A percentile compares a stretch with the other conserved stretches of the same genome.
phyloP scores from a whole-genome alignment of 768 basidiomycete species.

The Boletus subcaerulescens region DNA sequence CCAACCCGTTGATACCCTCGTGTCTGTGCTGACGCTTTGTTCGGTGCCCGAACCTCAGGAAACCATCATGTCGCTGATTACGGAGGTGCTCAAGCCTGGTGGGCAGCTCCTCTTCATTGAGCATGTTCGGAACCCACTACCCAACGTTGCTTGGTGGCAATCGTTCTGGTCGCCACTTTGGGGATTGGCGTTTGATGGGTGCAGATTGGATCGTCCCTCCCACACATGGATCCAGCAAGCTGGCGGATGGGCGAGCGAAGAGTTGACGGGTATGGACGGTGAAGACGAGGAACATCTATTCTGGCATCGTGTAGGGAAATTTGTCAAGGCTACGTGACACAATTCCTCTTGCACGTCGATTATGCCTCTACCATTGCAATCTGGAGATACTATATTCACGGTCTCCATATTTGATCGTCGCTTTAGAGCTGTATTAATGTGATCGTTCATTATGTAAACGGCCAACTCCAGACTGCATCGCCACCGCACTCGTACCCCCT shows the following conservation, averaged over 20 bases:
- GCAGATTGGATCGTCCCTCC: conserved; percentile 57
- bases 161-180: conserved; percentile 70
- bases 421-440: too few relatives aligned
- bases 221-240: conserved; percentile 43
- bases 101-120: conserved; percentile 68
- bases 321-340: conserved; percentile 41
- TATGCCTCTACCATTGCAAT: background rate
- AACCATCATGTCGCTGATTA: conserved; percentile 45
- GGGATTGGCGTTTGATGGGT: conserved; percentile 58
- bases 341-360: background rate
- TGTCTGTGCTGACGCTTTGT: conserved; percentile 67
- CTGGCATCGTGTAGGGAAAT: conserved; percentile 57
- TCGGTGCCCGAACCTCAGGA: conserved; percentile 54
- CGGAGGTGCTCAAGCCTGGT: conserved; percentile 57
- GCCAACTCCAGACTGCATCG: too few relatives aligned
- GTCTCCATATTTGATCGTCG: too few relatives aligned
- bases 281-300: conserved; percentile 59
- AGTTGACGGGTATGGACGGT: conserved; percentile 46
- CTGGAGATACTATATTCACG: too few relatives aligned
- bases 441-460: too few relatives aligned
- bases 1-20: conserved; percentile 53
- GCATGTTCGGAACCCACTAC: conserved; percentile 55
- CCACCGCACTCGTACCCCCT: too few relatives aligned
- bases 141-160: conserved; percentile 71
- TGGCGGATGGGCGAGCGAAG: conserved; percentile 48